A percentile compares a stretch with the other conserved stretches of the same genome.
Conservation (phyloP, 83 land plant species). For the Larix sibirica region DNA sequence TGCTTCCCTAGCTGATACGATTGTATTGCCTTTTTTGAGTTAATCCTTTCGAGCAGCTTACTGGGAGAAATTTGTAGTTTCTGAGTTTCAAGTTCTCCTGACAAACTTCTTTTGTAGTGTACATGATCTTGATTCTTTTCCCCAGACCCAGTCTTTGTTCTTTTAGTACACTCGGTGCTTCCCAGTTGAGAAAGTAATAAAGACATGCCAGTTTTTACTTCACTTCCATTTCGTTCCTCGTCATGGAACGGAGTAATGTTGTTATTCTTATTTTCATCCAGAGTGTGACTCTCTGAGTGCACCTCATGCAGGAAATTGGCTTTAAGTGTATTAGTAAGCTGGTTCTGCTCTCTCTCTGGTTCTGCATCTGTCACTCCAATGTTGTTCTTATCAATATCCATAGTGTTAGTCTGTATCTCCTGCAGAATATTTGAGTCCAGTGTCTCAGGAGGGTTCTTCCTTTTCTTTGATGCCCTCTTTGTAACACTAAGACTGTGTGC, state of each 20-base stretch:
- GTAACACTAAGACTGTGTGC: background rate
- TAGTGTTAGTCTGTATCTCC: too few relatives aligned
- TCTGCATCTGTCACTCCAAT: background rate
- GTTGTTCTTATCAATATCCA: too few relatives aligned
- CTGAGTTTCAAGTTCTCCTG: background rate
- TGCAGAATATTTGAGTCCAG: too few relatives aligned
- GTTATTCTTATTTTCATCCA: background rate
- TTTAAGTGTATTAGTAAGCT: background rate
- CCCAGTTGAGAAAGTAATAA: background rate
- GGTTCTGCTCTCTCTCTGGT: background rate
- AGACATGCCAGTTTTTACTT: background rate
- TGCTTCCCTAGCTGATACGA: slow-evolving; percentile 63
- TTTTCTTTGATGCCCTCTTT: too few relatives aligned
- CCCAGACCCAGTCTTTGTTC: background rate
- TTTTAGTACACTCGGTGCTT: background rate
- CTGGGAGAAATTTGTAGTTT: slow-evolving; percentile 17
- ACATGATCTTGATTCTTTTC: background rate
- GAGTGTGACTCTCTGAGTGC: background rate
- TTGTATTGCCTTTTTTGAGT: slow-evolving; percentile 41
- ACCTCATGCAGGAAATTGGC: background rate
- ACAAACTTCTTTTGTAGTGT: background rate
- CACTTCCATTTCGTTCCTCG: background rate
- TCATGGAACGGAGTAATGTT: background rate
- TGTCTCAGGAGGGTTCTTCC: too few relatives aligned
- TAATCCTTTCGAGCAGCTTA: slow-evolving; percentile 35